Conservation (phyloP, 768 basidiomycete species). For the Paxillus rubicundulus region DNA sequence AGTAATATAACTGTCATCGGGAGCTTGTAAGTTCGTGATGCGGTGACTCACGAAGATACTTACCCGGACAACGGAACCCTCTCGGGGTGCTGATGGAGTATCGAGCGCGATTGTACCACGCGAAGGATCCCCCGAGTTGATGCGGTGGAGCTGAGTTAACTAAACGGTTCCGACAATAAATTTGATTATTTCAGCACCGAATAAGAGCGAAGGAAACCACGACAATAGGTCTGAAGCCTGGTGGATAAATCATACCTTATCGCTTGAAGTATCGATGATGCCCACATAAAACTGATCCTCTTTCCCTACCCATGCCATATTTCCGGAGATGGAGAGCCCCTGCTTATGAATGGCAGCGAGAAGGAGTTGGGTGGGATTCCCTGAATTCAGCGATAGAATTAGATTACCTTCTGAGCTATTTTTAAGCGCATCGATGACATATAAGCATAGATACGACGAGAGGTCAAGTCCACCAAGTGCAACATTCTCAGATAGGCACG, state of each 20-base stretch:
- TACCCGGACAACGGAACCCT: slow-evolving; percentile 53
- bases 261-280: slow-evolving; percentile 24
- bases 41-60: slow-evolving; percentile 11
- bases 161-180: slow-evolving; percentile 15
- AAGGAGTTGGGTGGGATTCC: slow-evolving; percentile 62
- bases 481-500: slow-evolving; percentile 1
- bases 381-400: slow-evolving; percentile 51
- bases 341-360: slow-evolving; percentile 48
- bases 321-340: slow-evolving; percentile 25
- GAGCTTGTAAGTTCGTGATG: background rate
- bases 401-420: slow-evolving; percentile 71
- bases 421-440: background rate
- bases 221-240: background rate
- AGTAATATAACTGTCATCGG: slow-evolving; percentile 43
- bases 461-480: background rate
- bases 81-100: slow-evolving; percentile 45
- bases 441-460: background rate
- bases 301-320: slow-evolving; percentile 35
- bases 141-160: slow-evolving; percentile 49
- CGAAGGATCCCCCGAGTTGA: slow-evolving; percentile 71
- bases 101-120: slow-evolving; percentile 66
- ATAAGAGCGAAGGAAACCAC: background rate
- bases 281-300: slow-evolving; percentile 63
- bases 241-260: slow-evolving; percentile 2
- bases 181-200: background rate